Conservation (phyloP, 2,329 filamentous ascomycete genomes). For the Fusarium buharicum region DNA sequence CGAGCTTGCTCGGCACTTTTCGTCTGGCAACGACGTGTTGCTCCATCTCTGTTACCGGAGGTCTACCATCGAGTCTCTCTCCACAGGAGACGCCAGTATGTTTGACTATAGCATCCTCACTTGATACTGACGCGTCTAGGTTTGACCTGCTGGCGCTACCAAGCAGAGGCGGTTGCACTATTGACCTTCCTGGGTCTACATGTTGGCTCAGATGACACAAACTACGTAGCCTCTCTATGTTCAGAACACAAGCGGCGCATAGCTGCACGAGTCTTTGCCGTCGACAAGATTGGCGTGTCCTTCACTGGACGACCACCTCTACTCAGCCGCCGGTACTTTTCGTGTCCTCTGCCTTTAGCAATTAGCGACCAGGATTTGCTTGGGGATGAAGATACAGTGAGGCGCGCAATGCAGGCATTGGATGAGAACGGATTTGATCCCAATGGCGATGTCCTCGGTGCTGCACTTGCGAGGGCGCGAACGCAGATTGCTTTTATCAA, state of each 20-base stretch:
- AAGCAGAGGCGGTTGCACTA: constrained; percentile 52
- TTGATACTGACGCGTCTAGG: constrained; percentile 39
- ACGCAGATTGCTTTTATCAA: constrained; percentile 60
- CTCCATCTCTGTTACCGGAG: constrained; percentile 52
- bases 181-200: constrained; percentile 53
- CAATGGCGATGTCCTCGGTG: constrained; percentile 54
- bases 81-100: constrained; percentile 55
- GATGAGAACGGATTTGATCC: constrained; percentile 65
- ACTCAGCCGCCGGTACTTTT: constrained; percentile 63
- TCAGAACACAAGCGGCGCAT: constrained; percentile 50
- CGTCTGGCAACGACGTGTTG: constrained; percentile 52
- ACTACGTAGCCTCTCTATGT: constrained; percentile 49
- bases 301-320: constrained; percentile 67
- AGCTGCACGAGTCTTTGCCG: constrained; percentile 52
- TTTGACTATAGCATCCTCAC: not conserved
- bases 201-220: constrained; percentile 35
- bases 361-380: constrained; percentile 61
- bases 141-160: constrained; percentile 52
- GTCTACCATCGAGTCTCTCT: constrained; percentile 50
- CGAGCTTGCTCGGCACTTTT: constrained; percentile 45
- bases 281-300: constrained; percentile 62
- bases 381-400: constrained; percentile 50
- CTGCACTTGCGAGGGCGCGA: constrained; percentile 59
- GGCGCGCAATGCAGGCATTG: constrained; percentile 45
- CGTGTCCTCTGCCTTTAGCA: constrained; percentile 65